Evolutionary conservation across 2,329 filamentous ascomycete genomes (phyloP), one percentile per base, ranked within the genome.

Genomic region (Phyllosticta paracitricarpa): DNA sequence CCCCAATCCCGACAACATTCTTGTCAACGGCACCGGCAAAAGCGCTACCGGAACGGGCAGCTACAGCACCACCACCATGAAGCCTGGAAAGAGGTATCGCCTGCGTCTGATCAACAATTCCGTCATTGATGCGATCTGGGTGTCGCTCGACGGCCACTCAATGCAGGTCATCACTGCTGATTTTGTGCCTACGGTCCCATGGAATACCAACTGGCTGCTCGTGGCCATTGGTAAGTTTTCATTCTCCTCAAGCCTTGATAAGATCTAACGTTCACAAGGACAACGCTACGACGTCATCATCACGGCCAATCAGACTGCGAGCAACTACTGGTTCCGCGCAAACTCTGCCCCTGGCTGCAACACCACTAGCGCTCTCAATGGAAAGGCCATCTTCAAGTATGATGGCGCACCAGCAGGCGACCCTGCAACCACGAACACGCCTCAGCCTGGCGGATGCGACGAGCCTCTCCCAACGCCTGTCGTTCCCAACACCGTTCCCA

Each of bases 11-110:
- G 83, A 86, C 54, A 74, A 73, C 35, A 70, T 71, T 24, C 65
- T 71, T 77, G 77, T 81, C 58, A 81, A 81, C 65, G 85, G 85
- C 53, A 85, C 83, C 63, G 84, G 80, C 70, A 71, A 73, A 72
- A 51, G 72, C 79, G 24, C 73, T 78, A 66, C 67, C 24, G 73
- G 71, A 30, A 65, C 67, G 22, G 72, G 71, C 24, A 51, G 65
- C 9, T 73, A 71, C 63, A 67, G 68, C 63, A 69, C 72, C 7
- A 67, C 62, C 1, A 65, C 72, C 6, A 65, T 67, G 40, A 79
- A 71, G 0, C 30, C 33, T 3, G 80, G 80, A 58, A 80, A 77
- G 70, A 78, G 70, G 5, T 80, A 87, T 67, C 81, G 82, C 12
- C 75, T 82, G 10, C 80, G 84, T 1, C 75, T 87, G 59, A 77